A percentile compares a stretch with the other conserved stretches of the same genome.
These are phyloP conservation scores for Yamadazyma sp. DNA, from an alignment of 805 yeast genomes.

Conservation along the genomic window DNA sequence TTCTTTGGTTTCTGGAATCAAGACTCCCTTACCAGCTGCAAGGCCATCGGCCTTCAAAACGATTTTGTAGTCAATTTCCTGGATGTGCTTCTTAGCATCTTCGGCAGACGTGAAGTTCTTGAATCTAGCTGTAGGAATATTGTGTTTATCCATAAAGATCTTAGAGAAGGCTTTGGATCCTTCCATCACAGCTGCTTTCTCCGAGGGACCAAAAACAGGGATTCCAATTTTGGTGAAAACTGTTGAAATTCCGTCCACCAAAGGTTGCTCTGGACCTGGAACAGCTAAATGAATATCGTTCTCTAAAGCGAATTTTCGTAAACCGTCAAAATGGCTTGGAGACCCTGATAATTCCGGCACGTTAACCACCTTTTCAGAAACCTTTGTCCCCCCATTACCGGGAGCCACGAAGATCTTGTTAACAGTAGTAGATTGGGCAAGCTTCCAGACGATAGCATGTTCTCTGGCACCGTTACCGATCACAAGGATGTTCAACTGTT, in stretches of 20 bases:
- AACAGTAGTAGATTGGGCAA: slow-evolving; percentile 75
- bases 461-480: slow-evolving; percentile 99
- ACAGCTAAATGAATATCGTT: slow-evolving; percentile 71
- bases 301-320: slow-evolving; percentile 72
- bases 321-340: slow-evolving; percentile 62
- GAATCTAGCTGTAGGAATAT: slow-evolving; percentile 92
- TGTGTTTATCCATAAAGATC: slow-evolving; percentile 87
- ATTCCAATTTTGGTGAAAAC: slow-evolving; percentile 79
- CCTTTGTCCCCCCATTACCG: slow-evolving; percentile 91
- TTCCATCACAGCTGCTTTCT: slow-evolving; percentile 88
- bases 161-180: slow-evolving; percentile 96
- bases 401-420: slow-evolving; percentile 85
- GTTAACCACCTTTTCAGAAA: slow-evolving; percentile 58
- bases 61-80: slow-evolving; percentile 64
- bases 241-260: slow-evolving; percentile 87
- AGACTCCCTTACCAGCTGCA: slow-evolving; percentile 98
- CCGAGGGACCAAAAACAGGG: slow-evolving; percentile 96
- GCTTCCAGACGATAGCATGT: slow-evolving; percentile 92
- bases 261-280: slow-evolving; percentile 99
- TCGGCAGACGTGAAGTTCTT: slow-evolving; percentile 77
- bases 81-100: slow-evolving; percentile 70
- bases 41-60: slow-evolving; percentile 97
- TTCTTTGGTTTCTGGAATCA: slow-evolving; percentile 79
- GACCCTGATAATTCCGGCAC: slow-evolving; percentile 63
- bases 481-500: slow-evolving; percentile 61